A percentile compares a stretch with the other conserved stretches of the same genome.
These are phyloP conservation scores for Aspergillus saccharolyticus DNA, from an alignment of 495 filamentous ascomycete species.

Conservation along the genomic window DNA sequence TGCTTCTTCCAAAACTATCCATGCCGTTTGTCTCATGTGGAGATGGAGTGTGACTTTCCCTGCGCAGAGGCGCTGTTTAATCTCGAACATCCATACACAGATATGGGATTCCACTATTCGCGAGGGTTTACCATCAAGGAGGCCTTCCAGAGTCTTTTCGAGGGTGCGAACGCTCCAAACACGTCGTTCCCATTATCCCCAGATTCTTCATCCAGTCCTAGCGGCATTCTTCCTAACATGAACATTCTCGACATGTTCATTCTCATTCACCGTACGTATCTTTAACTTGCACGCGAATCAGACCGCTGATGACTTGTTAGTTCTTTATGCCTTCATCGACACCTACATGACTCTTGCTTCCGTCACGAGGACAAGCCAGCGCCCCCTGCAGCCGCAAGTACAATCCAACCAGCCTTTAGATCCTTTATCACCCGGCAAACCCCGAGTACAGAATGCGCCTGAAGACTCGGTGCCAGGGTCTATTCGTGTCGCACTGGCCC, in stretches of 20 bases:
- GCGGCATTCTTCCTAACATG: conserved; percentile 11
- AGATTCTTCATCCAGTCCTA: neutral
- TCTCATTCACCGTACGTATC: conserved; percentile 38
- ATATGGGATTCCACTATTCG: conserved; percentile 32
- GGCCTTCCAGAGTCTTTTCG: conserved; percentile 36
- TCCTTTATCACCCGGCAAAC: conserved; percentile 1
- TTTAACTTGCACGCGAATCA: no score
- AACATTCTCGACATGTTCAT: conserved; percentile 42
- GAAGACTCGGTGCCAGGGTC: conserved; percentile 30
- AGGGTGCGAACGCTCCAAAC: conserved; percentile 9
- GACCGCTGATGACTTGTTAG: conserved; percentile 11
- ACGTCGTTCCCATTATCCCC: conserved; percentile 7
- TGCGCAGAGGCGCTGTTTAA: conserved; percentile 34
- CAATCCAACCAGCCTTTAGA: conserved; percentile 3
- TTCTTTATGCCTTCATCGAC: conserved; percentile 43
- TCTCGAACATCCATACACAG: conserved; percentile 36
- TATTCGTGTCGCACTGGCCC: conserved; percentile 32
- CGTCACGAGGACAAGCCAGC: conserved; percentile 16
- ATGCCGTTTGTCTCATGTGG: conserved; percentile 32
- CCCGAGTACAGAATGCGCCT: conserved; percentile 17
- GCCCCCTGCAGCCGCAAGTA: neutral
- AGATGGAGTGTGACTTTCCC: conserved; percentile 40
- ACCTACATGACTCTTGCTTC: conserved; percentile 40
- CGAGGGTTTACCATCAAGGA: conserved; percentile 28
- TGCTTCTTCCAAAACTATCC: conserved; percentile 44